A percentile compares a stretch with the other conserved stretches of the same genome.
phyloP scores from a whole-genome alignment of 305 asterid species.

The Solanum hybrid region DNA sequence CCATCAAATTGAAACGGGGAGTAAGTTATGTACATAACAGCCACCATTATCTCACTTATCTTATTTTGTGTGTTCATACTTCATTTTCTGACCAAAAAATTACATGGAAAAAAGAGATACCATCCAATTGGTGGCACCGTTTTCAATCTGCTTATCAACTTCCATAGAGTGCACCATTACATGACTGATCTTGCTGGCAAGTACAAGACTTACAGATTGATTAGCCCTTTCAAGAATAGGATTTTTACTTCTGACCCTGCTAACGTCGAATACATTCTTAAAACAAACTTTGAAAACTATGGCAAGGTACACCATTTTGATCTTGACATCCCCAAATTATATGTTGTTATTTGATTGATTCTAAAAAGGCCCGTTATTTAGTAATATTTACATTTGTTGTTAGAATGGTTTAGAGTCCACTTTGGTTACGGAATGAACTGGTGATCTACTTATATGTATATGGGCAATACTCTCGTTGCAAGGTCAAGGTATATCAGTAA shows the following conservation, averaged over 20 bases:
- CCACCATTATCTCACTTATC: background rate
- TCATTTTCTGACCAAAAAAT: background rate
- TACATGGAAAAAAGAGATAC: constrained; percentile 22
- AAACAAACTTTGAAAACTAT: constrained; percentile 52
- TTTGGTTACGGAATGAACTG: too few relatives aligned
- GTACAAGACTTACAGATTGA: constrained; percentile 45
- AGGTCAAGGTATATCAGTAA: background rate
- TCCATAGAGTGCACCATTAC: constrained; percentile 48
- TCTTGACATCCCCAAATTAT: background rate
- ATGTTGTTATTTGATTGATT: background rate
- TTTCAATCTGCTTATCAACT: constrained; percentile 42
- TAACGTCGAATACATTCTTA: constrained; percentile 55
- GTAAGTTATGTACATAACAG: background rate
- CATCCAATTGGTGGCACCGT: constrained; percentile 51
- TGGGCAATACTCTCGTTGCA: too few relatives aligned
- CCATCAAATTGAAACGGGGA: background rate
- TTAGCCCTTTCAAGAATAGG: constrained; percentile 28
- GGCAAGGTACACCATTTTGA: constrained; percentile 40
- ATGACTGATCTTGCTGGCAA: constrained; percentile 32
- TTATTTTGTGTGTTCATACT: background rate
- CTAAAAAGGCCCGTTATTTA: background rate
- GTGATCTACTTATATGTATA: too few relatives aligned
- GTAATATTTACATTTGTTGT: too few relatives aligned
- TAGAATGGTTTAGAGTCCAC: too few relatives aligned
- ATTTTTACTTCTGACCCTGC: constrained; percentile 60